Evolutionary conservation across 306 rosid genomes (phyloP), one percentile per base, ranked within the genome.

Genomic region (Cucurbita ficifolia): DNA sequence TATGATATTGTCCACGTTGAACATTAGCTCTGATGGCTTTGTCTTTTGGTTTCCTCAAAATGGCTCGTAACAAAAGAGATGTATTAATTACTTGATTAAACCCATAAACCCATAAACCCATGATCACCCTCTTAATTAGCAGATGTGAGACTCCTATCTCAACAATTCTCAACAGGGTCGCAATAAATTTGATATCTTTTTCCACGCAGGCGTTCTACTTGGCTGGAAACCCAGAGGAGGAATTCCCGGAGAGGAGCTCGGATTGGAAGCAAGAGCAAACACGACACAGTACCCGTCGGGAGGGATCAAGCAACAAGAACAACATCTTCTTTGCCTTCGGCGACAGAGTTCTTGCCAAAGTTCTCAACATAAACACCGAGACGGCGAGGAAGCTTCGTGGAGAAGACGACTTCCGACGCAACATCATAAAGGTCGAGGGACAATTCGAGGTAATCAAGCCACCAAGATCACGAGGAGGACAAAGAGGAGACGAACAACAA

Each of bases 211-310:
- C 73, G 40, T 89, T 89, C 81, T 88, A 88, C 42, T 64, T 92
- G 3, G 96, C 87, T 0, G 90, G 89, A 0, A 89, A 86, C 49
- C 95, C 87, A 1, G 80, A 78, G 5, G 38, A 76, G 36, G 90
- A 87, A 75, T 82, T 81, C 24, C 51, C 70, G 8, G 80, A 48
- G 52, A 57, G 52, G 10, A 69, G 63, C 6, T 59, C 18, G 2
- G 53, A 73, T 1, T 9, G 64, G 1, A 38, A 42, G 49, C 57
- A 17, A 22, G 67, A 55, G 6, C 38, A 67, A 36, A 38, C 42
- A 11, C n/a, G 24, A 78, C 17, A 0, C 40, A 10, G 14, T 4
- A 36, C 62, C 21, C 19, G 40, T 11, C 67, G 48, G 2, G 60
- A 74, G 24, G 84, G 57, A 16, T 67, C 68, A n/a, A 22, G 72